A percentile compares a stretch with the other conserved stretches of the same genome.
phyloP scores from a whole-genome alignment of 2,329 filamentous ascomycete genomes.

The Fusarium paranaense region DNA sequence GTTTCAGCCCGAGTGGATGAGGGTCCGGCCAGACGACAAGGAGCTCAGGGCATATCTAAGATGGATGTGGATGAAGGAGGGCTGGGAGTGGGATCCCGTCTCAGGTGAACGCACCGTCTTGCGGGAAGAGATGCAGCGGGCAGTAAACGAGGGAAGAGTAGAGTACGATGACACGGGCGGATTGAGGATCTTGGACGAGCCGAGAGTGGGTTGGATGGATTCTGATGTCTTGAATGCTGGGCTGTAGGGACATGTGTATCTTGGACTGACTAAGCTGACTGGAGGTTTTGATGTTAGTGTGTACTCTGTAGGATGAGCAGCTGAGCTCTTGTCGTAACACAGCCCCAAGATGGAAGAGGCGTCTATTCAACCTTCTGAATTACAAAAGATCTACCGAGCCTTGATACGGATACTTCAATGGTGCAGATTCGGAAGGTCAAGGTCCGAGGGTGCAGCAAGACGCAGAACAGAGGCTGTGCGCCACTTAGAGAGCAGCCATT shows the following conservation, averaged over 20 bases:
- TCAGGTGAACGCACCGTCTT: slow-evolving; percentile 73
- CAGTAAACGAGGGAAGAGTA: slow-evolving; percentile 69
- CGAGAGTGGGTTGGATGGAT: not conserved
- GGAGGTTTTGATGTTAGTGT: not conserved
- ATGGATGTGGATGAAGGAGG: slow-evolving; percentile 93
- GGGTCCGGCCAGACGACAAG: slow-evolving; percentile 85
- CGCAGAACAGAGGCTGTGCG: slow-evolving; percentile 1
- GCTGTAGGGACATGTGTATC: not conserved
- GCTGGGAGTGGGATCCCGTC: slow-evolving; percentile 81
- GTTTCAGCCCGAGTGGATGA: slow-evolving; percentile 92
- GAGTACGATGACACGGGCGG: slow-evolving; percentile 64
- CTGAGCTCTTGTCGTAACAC: not conserved
- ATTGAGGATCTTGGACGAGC: slow-evolving; percentile 55
- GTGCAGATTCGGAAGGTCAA: not conserved
- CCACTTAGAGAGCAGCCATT: slow-evolving; percentile 32
- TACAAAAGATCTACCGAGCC: not conserved
- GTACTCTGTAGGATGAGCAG: not conserved
- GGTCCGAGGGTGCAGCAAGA: not conserved
- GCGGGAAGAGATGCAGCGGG: slow-evolving; percentile 62
- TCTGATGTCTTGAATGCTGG: not conserved
- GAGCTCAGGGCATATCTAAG: slow-evolving; percentile 87
- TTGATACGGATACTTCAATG: not conserved
- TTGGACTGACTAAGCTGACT: slow-evolving; percentile 1
- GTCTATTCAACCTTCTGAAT: not conserved
- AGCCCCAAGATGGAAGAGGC: not conserved